Base-by-base conservation (phyloP, 2,329 filamentous ascomycete genomes). In the Colletotrichum sidae region DNA sequence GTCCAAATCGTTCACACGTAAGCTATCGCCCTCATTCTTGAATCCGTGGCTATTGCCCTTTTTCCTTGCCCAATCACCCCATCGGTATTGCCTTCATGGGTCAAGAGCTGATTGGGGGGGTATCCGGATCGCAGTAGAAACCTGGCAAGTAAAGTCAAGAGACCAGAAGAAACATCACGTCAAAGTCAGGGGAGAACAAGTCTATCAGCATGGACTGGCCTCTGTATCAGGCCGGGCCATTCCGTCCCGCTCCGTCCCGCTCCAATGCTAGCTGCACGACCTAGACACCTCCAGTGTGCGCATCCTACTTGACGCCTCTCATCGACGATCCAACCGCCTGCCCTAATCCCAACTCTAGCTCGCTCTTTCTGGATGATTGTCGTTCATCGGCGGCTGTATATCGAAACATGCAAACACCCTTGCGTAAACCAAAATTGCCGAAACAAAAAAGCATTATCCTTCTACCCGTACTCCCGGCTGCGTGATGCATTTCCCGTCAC, bases 391-490 rank as follows among this genome's bases (percentile, higher is more conserved):
- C 55, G n/a, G 46, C 15, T 42, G 13, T 15, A 47, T 45, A 50
- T 25, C 38, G 55, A 50, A 60, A 45, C 42, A 58, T n/a, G 38
- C 39, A 37, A 55, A 41, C 35, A 58, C 53, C 53, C 7, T 37
- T 38, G n/a, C 17, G 15, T n/a, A 59, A 59, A 25, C 17, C 44
- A 51, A 12, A 34, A 46, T 25, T 7, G 10, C 11, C 3, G 33
- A 50, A 57, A 17, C 46, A 47, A 35, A 33, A 60, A 55, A 60
- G 2, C 33, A 59, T 8, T 15, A 41, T 39, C 51, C 47, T 37
- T 65, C 62, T 65, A 62, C 25, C 62, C 58, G n/a, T 65, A 65
- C 62, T 65, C 62, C 62, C 58, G 51, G 58, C 62, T 65, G 62
- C 13, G 56, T 62, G 62, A 60, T 51, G 46, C n/a, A 38, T 39